These are phyloP conservation scores for Meira miltonrushii DNA, from an alignment of 1,284 basidiomycete genomes.

Conservation along the genomic window DNA sequence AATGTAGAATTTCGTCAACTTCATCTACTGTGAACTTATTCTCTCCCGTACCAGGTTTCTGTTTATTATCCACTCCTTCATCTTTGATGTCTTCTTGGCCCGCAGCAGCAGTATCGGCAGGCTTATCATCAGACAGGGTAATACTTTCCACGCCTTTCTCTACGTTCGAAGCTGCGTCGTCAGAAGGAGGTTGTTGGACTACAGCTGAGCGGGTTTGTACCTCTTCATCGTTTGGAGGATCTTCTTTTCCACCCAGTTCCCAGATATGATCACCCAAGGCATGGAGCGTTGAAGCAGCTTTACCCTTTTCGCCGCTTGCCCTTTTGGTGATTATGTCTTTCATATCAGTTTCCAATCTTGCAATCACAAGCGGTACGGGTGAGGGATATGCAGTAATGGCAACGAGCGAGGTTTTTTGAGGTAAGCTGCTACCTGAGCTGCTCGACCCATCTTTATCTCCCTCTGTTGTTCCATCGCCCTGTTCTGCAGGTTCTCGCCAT, in stretches of 20 bases:
- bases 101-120: neutral
- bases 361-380: conserved; percentile 8
- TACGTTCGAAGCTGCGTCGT: neutral
- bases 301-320: conserved; percentile 9
- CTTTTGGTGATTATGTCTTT: conserved; percentile 2
- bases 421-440: neutral
- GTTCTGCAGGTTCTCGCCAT: too few species aligned
- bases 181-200: neutral
- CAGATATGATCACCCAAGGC: conserved; percentile 6
- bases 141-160: neutral
- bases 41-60: too few species aligned
- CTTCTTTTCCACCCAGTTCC: conserved; percentile 6
- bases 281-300: conserved; percentile 6
- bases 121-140: neutral
- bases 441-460: neutral
- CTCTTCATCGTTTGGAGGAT: conserved; percentile 6
- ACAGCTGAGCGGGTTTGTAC: neutral
- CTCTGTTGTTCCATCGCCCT: neutral
- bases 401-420: neutral
- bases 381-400: conserved; percentile 7
- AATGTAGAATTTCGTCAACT: conserved; percentile 7
- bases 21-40: neutral
- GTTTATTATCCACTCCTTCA: neutral
- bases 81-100: neutral
- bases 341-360: conserved; percentile 6